Conservation (phyloP, 2,329 filamentous ascomycete genomes). For the Monosporascus sp. region DNA sequence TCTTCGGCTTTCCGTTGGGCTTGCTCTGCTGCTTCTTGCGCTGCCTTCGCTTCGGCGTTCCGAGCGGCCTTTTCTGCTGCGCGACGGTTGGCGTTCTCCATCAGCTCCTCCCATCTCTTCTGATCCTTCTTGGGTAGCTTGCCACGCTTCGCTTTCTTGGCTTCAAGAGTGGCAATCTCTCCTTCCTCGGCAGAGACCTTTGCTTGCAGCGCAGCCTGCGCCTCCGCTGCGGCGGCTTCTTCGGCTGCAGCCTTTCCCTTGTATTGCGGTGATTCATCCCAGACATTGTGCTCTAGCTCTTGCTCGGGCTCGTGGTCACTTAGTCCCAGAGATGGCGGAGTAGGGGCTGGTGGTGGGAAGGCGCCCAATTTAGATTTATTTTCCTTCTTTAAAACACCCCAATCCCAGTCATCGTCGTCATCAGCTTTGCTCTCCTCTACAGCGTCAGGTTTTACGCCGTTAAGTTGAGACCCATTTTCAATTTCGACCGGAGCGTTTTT, state of each 20-base stretch:
- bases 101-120: conserved; percentile 29
- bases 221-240: conserved; percentile 16
- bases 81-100: conserved; percentile 25
- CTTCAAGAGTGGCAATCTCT: conserved; percentile 25
- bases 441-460: conserved; percentile 41
- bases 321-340: conserved; percentile 41
- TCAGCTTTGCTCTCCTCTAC: conserved; percentile 38
- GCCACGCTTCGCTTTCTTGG: conserved; percentile 21
- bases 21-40: conserved; percentile 15
- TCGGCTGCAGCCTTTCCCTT: conserved; percentile 32
- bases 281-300: conserved; percentile 27
- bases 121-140: conserved; percentile 25
- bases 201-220: conserved; percentile 13
- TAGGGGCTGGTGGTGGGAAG: conserved; percentile 42
- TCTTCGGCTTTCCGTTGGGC: conserved; percentile 1
- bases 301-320: conserved; percentile 32
- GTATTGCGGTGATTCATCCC: conserved; percentile 32
- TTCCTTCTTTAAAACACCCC: conserved; percentile 30
- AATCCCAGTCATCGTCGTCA: conserved; percentile 39
- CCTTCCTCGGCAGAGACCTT: conserved; percentile 35
- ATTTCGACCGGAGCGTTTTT: conserved; percentile 46
- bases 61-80: conserved; percentile 29
- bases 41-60: conserved; percentile 31
- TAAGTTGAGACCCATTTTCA: conserved; percentile 38
- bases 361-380: conserved; percentile 39